These are phyloP conservation scores for Nothopassalora personata DNA, from an alignment of 2,329 filamentous ascomycete genomes.

Conservation along the genomic window DNA sequence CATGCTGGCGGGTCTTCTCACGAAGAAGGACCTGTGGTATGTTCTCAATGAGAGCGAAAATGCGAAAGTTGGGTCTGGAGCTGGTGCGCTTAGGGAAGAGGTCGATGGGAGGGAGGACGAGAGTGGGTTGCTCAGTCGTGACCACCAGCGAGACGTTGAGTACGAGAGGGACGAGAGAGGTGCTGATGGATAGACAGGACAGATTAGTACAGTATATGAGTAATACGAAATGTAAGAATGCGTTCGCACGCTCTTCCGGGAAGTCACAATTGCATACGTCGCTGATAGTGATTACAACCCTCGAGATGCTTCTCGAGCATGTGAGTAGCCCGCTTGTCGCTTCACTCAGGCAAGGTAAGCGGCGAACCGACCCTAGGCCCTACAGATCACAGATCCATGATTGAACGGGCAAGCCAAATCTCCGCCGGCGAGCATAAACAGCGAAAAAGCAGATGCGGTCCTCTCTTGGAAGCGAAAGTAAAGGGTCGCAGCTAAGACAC, in stretches of 20 bases:
- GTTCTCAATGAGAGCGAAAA: slow-evolving; percentile 68
- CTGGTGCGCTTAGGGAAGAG: slow-evolving; percentile 35
- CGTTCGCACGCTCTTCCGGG: background rate
- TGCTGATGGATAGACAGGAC: background rate
- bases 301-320: too few relatives aligned
- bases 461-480: too few relatives aligned
- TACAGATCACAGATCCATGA: too few relatives aligned
- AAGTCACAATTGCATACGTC: too few relatives aligned
- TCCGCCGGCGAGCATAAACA: too few relatives aligned
- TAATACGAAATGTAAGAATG: background rate
- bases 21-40: slow-evolving; percentile 97
- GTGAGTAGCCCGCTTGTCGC: too few relatives aligned
- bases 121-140: slow-evolving; percentile 33
- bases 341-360: too few relatives aligned
- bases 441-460: too few relatives aligned
- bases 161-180: slow-evolving; percentile 1
- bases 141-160: background rate
- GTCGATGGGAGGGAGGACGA: slow-evolving; percentile 35
- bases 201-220: background rate
- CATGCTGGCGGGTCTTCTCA: slow-evolving; percentile 75
- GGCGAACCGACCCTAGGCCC: too few relatives aligned
- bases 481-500: too few relatives aligned
- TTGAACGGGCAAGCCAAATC: too few relatives aligned
- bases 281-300: too few relatives aligned
- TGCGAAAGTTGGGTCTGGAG: slow-evolving; percentile 26